Conservation (phyloP, 345 rosid genomes). For the Abelmoschus esculentus region DNA sequence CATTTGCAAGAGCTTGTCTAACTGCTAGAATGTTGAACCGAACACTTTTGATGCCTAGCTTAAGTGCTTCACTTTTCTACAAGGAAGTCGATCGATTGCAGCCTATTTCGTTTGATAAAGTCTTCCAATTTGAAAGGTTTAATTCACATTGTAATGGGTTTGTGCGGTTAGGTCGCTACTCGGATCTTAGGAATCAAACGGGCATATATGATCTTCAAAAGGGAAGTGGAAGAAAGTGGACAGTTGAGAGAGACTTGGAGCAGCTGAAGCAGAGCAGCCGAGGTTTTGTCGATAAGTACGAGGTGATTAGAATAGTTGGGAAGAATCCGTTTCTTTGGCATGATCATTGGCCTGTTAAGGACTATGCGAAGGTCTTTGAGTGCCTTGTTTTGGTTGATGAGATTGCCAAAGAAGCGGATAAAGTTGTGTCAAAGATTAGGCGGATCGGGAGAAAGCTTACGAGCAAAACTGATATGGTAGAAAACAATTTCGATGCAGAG, state of each 20-base stretch:
- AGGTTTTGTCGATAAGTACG: constrained; percentile 43
- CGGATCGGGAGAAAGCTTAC: constrained; percentile 41
- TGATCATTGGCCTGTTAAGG: constrained; percentile 93
- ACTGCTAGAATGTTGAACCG: constrained; percentile 81
- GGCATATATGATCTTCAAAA: constrained; percentile 44
- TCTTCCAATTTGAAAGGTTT: constrained; percentile 65
- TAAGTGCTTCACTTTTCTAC: constrained; percentile 89
- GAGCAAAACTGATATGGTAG: constrained; percentile 10
- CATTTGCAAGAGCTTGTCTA: constrained; percentile 90
- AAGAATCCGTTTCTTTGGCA: constrained; percentile 98
- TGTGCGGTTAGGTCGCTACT: constrained; percentile 54
- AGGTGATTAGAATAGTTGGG: constrained; percentile 59
- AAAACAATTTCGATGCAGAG: background rate
- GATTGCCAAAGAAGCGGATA: constrained; percentile 64
- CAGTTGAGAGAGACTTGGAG: constrained; percentile 61
- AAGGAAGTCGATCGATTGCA: constrained; percentile 73
- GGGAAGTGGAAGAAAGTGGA: constrained; percentile 99
- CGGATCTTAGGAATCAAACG: constrained; percentile 45
- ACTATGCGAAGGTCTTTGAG: constrained; percentile 80
- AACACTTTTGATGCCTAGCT: constrained; percentile 86
- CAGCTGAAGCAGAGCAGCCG: constrained; percentile 40
- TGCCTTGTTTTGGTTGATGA: constrained; percentile 75
- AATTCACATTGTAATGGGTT: constrained; percentile 69
- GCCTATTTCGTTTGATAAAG: constrained; percentile 72
- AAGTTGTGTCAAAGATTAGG: constrained; percentile 63